Evolutionary conservation across 2,329 filamentous ascomycete genomes (phyloP).

Genomic region (Leptoxyphium fumago): DNA sequence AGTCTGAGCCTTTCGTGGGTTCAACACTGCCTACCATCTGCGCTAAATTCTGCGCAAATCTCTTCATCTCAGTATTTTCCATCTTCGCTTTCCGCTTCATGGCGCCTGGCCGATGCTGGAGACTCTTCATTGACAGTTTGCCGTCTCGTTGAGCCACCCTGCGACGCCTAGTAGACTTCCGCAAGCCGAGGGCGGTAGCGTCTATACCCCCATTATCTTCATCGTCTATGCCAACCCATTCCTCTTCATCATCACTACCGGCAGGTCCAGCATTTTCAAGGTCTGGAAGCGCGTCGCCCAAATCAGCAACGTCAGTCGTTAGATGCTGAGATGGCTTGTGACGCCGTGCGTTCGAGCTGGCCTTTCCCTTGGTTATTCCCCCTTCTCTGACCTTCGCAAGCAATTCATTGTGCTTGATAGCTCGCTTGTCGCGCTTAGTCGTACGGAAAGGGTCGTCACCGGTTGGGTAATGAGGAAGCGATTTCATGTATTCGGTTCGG

Average conservation of each 20-base stretch:
- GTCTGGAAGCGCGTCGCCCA: conserved; percentile 69
- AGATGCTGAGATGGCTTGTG: conserved; percentile 59
- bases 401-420: conserved; percentile 68
- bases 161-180: conserved; percentile 8
- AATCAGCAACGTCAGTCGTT: conserved; percentile 54
- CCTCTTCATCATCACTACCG: conserved; percentile 31
- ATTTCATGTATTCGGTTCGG: neutral
- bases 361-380: conserved; percentile 51
- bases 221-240: conserved; percentile 10
- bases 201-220: conserved; percentile 2
- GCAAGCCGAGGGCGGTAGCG: conserved; percentile 3
- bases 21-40: conserved; percentile 35
- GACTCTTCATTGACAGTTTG: conserved; percentile 57
- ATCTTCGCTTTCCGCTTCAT: conserved; percentile 71
- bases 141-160: conserved; percentile 25
- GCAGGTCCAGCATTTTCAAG: conserved; percentile 21
- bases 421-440: conserved; percentile 70
- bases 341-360: conserved; percentile 40
- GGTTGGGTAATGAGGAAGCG: neutral
- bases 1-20: conserved; percentile 8
- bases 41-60: conserved; percentile 74
- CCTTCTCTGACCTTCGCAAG: conserved; percentile 34
- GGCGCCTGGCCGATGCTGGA: conserved; percentile 63
- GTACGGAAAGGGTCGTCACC: conserved; percentile 41
- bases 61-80: conserved; percentile 64